A percentile compares a stretch with the other conserved stretches of the same genome.
Evolutionary conservation across 2,329 filamentous ascomycete species (phyloP).

Genomic region (Penicillium thymicola): DNA sequence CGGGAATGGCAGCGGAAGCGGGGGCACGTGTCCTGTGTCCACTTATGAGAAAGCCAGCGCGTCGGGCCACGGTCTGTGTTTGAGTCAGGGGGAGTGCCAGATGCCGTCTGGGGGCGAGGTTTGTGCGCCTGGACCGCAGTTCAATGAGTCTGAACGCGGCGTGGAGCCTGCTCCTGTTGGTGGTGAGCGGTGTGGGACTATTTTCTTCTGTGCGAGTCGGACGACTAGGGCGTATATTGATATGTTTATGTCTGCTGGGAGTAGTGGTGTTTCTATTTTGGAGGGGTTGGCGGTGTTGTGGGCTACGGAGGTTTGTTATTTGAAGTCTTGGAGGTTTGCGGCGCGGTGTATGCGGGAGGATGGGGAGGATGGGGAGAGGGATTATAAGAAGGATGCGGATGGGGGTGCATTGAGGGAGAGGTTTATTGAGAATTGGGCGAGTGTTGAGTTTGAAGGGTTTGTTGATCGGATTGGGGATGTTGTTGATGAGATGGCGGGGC

Average conservation of each 20-base stretch:
- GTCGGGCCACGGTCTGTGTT: slow-evolving; percentile 15
- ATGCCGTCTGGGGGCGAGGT: slow-evolving; percentile 14
- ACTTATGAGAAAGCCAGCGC: neutral
- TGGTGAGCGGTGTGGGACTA: slow-evolving; percentile 11
- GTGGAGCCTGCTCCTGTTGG: neutral
- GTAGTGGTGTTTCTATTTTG: slow-evolving; percentile 53
- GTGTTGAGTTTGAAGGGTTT: slow-evolving; percentile 58
- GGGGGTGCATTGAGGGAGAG: slow-evolving; percentile 61
- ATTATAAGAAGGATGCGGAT: slow-evolving; percentile 52
- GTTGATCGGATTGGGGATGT: slow-evolving; percentile 55
- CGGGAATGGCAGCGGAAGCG: no score
- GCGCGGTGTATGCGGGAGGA: slow-evolving; percentile 32
- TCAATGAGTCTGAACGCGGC: neutral
- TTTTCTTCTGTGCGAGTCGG: slow-evolving; percentile 37
- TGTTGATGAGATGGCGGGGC: slow-evolving; percentile 53
- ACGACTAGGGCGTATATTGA: slow-evolving; percentile 57
- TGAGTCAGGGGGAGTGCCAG: slow-evolving; percentile 22
- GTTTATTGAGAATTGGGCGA: slow-evolving; percentile 69
- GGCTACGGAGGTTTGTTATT: slow-evolving; percentile 68
- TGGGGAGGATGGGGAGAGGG: slow-evolving; percentile 3
- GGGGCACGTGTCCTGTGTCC: neutral
- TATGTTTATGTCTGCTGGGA: slow-evolving; percentile 57
- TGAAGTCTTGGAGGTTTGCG: slow-evolving; percentile 56
- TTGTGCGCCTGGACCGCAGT: slow-evolving; percentile 7
- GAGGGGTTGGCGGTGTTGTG: slow-evolving; percentile 72